A percentile compares a stretch with the other conserved stretches of the same genome.
Evolutionary conservation across 1,139 yeast genomes (phyloP).

Genomic region (Yamadazyma taylorii): DNA sequence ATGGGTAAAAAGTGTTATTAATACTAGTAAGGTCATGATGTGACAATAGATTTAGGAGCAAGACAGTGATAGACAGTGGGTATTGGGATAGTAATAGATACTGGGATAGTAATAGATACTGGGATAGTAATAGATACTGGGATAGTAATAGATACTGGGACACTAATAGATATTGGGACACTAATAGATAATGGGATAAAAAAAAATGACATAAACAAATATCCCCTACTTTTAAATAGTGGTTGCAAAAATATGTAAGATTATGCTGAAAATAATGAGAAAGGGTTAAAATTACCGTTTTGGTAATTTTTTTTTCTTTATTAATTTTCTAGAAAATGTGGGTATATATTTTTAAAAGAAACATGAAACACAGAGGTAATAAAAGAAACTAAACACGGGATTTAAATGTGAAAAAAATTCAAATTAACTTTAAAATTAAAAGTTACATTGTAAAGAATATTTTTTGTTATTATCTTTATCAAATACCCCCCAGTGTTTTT

Average conservation of each 20-base stretch:
- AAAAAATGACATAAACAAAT: too few species aligned
- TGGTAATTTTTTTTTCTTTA: background rate
- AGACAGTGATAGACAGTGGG: too few species aligned
- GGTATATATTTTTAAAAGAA: slow-evolving; percentile 1
- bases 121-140: too few species aligned
- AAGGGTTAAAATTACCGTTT: slow-evolving; percentile 1
- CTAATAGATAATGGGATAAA: background rate
- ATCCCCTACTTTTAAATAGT: too few species aligned
- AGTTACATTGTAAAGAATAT: slow-evolving; percentile 60
- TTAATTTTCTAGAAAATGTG: background rate
- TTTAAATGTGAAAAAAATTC: background rate
- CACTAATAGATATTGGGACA: background rate
- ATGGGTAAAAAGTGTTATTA: too few species aligned
- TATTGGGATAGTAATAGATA: too few species aligned
- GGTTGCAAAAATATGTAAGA: background rate
- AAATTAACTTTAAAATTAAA: slow-evolving; percentile 19
- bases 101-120: too few species aligned
- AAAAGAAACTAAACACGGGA: background rate
- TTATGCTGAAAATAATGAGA: slow-evolving; percentile 1
- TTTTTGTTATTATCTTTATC: slow-evolving; percentile 56
- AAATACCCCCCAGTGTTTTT: slow-evolving; percentile 92
- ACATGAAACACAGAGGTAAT: background rate
- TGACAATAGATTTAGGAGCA: background rate
- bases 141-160: too few species aligned
- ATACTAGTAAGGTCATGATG: too few species aligned